Percentiles rank a stretch among this genome's conserved stretches.
Evolutionary conservation across 305 asterid species (phyloP).

Genomic region (Withania somnifera): DNA sequence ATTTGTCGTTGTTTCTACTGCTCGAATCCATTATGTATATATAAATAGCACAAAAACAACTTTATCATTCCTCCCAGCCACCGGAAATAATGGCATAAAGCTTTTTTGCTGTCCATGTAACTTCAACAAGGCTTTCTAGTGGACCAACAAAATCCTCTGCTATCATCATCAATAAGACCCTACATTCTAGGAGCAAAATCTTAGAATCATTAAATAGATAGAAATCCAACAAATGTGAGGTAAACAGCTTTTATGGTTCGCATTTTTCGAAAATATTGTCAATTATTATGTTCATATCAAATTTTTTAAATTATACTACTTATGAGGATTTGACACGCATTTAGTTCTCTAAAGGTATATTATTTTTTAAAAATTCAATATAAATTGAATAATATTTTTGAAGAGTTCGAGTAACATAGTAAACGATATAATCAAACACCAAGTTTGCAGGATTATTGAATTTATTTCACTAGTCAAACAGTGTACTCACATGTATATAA

Average conservation of each 20-base stretch:
- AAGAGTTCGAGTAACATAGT: too few relatives aligned
- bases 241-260: background rate
- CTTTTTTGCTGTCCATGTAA: slow-evolving; percentile 69
- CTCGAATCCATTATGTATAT: background rate
- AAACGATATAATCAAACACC: too few relatives aligned
- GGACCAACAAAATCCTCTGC: slow-evolving; percentile 31
- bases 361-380: too few relatives aligned
- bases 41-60: background rate
- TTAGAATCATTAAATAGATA: background rate
- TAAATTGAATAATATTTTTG: too few relatives aligned
- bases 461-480: too few relatives aligned
- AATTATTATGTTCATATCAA: too few relatives aligned
- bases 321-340: background rate
- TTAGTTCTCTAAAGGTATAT: too few relatives aligned
- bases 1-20: background rate
- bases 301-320: background rate
- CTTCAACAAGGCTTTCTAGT: slow-evolving; percentile 36
- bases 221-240: background rate
- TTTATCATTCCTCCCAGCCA: background rate
- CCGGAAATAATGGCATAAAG: slow-evolving; percentile 23
- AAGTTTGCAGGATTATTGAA: too few relatives aligned
- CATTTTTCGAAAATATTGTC: background rate
- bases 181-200: slow-evolving; percentile 33
- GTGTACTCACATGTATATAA: too few relatives aligned
- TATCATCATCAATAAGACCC: slow-evolving; percentile 35